Conservation (phyloP, 148 eudicot genomes). For the Amaranthus palmeri region DNA sequence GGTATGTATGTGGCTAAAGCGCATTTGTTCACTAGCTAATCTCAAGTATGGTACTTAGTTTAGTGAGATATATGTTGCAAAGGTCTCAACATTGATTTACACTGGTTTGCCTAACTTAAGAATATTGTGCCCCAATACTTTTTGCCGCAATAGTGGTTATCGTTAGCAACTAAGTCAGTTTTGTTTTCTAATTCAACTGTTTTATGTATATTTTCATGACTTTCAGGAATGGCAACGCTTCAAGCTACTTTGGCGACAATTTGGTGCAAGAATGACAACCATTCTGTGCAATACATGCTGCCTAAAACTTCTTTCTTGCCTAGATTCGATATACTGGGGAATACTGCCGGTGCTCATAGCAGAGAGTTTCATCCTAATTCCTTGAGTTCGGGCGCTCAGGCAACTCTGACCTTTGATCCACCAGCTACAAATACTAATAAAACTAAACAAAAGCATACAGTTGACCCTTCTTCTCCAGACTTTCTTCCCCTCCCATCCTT, state of each 20-base stretch:
- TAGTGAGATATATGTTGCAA: no score
- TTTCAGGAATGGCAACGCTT: conserved; percentile 64
- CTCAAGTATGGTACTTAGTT: no score
- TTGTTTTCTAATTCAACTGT: neutral
- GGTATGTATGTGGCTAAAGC: neutral
- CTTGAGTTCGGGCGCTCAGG: conserved; percentile 41
- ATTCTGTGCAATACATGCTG: conserved; percentile 33
- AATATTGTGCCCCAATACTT: no score
- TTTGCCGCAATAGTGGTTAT: neutral
- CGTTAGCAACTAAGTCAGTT: neutral
- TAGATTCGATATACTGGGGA: conserved; percentile 44
- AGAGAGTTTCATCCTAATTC: conserved; percentile 32
- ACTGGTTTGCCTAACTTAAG: no score
- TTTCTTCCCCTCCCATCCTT: conserved; percentile 94
- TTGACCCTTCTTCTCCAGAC: conserved; percentile 85
- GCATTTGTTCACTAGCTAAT: neutral
- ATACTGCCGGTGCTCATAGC: conserved; percentile 32
- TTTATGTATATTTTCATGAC: conserved; percentile 3
- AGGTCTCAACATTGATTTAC: no score
- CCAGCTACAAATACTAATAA: conserved; percentile 45
- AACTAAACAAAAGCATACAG: conserved; percentile 62
- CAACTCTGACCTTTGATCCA: conserved; percentile 86
- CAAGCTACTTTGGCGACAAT: conserved; percentile 65
- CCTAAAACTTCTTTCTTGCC: conserved; percentile 55
- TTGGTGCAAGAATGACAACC: conserved; percentile 50